Evolutionary conservation across 805 yeast genomes (phyloP), one percentile per base, ranked within the genome.

Genomic region (Wickerhamiella cacticola): DNA sequence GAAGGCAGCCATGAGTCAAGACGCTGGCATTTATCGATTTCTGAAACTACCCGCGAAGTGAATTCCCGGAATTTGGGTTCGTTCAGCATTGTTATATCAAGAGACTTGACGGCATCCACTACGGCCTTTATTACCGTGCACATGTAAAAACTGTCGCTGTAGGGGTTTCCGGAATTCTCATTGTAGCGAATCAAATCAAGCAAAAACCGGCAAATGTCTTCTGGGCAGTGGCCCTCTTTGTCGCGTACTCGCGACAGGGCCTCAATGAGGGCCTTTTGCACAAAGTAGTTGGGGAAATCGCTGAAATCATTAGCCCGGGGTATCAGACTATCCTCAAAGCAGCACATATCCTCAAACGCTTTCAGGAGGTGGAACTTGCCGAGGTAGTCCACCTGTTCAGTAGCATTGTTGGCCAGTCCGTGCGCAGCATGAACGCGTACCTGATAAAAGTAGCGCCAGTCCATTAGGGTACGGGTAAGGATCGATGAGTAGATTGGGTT

Each of bases 1-100:
- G 95, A 80, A 1, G 96, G 89, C 6, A 81, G 70, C 94, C 94
- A 86, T 38, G 75, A 78, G 58, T 89, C 97, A 65, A 92, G 71
- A 52, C 87, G 78, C 54, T 78, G 76, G 51, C 79, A 73, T 50
- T 96, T 72, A 48, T 79, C 76, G 41, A 92, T 68, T 58, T 88
- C 96, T 5, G 72, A 70, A 6, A 79, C 56, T 0, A 79, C 77
- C 13, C 71, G 73, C 3, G 60, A 54, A 2, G 75, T 59, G 55
- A 73, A 76, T 2, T 58, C 59, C 25, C 48, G 55, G 13, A 51
- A 45, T 13, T 38, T 46, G 15, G 50, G 29, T 35, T 51, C 55
- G 28, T 47, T 26, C 10, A 45, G 29, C 22, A 42, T 42, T 22
- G 41, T 48, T n/a, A 31, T 42, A 34, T 46, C 53, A 18, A 29